These are phyloP conservation scores for Echium plantagineum DNA, from an alignment of 257 asterid species.

Conservation along the genomic window DNA sequence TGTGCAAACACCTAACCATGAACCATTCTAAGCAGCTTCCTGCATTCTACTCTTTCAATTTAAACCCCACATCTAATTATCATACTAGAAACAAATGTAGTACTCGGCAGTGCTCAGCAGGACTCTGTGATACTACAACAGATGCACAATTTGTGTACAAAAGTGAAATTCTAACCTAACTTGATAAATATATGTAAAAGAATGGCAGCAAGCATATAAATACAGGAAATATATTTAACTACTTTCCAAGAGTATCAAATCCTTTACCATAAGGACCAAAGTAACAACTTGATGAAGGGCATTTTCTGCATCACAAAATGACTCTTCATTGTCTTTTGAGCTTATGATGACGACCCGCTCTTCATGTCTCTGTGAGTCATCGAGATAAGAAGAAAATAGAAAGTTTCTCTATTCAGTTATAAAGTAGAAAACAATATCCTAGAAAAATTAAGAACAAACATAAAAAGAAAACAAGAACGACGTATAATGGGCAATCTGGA, in stretches of 20 bases:
- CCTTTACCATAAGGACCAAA: conserved; percentile 66
- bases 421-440: neutral
- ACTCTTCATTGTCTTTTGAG: conserved; percentile 58
- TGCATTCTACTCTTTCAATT: too few species aligned
- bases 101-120: too few species aligned
- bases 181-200: neutral
- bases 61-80: too few species aligned
- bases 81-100: too few species aligned
- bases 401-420: neutral
- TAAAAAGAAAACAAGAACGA: neutral
- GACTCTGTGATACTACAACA: too few species aligned
- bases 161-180: neutral
- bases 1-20: too few species aligned
- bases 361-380: conserved; percentile 59
- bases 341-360: conserved; percentile 89
- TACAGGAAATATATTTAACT: neutral
- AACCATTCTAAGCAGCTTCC: too few species aligned
- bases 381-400: conserved; percentile 4
- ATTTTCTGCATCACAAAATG: conserved; percentile 80
- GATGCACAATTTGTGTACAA: neutral
- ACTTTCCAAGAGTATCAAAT: neutral
- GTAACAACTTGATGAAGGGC: conserved; percentile 90
- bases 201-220: neutral
- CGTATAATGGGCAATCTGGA: too few species aligned
- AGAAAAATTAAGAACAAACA: neutral